Conservation (phyloP, 2,329 filamentous ascomycete genomes). For the Didymellaceae sp. region DNA sequence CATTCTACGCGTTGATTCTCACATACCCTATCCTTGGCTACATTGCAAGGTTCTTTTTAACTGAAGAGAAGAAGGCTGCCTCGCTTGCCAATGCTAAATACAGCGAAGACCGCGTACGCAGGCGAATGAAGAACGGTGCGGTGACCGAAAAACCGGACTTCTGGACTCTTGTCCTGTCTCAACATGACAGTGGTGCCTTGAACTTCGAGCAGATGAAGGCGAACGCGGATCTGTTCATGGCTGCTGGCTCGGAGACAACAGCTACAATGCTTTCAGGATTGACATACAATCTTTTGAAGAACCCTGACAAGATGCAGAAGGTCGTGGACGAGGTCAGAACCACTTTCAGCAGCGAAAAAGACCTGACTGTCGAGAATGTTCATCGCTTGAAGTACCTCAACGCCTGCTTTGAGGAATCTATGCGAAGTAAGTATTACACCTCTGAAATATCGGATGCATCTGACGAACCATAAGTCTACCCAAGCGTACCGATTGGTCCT, state of each 20-base stretch:
- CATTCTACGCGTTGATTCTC: background rate
- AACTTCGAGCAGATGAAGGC: conserved; percentile 47
- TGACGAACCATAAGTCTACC: too few relatives aligned
- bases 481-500: background rate
- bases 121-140: background rate
- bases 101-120: background rate
- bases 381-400: background rate
- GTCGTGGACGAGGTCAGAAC: background rate
- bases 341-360: background rate
- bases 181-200: conserved; percentile 27
- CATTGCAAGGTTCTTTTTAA: background rate
- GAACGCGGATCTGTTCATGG: conserved; percentile 48
- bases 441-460: too few relatives aligned
- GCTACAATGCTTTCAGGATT: conserved; percentile 51
- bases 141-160: background rate
- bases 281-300: conserved; percentile 45
- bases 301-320: conserved; percentile 34
- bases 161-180: background rate
- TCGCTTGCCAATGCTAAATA: background rate
- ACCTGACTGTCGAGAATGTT: background rate
- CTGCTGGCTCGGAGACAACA: conserved; percentile 55
- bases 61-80: background rate
- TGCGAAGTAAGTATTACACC: too few relatives aligned
- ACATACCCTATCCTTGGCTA: background rate
- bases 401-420: background rate